A percentile compares a stretch with the other conserved stretches of the same genome.
Evolutionary conservation across 2,329 filamentous ascomycete genomes (phyloP).

Genomic region (Parafenestella ontariensis): DNA sequence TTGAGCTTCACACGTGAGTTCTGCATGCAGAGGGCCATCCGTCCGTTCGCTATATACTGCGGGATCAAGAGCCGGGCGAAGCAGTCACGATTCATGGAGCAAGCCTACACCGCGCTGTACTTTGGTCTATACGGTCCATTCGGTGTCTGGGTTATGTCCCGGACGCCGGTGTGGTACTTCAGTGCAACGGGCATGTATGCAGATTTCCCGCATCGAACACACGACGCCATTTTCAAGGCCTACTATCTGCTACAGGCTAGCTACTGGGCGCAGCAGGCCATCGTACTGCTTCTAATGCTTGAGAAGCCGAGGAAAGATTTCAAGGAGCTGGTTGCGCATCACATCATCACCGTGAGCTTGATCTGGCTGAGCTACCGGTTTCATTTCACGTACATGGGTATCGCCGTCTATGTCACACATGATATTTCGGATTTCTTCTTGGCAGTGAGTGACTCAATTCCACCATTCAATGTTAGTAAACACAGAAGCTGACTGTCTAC

Average conservation of each 20-base stretch:
- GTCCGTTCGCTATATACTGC: constrained; percentile 73
- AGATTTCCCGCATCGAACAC: constrained; percentile 80
- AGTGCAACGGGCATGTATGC: constrained; percentile 92
- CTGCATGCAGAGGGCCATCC: constrained; percentile 88
- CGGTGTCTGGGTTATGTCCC: constrained; percentile 88
- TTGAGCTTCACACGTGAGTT: constrained; percentile 95
- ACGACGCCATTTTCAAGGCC: constrained; percentile 85
- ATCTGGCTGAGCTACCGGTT: constrained; percentile 91
- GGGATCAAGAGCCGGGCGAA: constrained; percentile 78
- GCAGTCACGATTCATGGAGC: constrained; percentile 93
- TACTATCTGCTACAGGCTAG: constrained; percentile 95
- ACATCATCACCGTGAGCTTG: constrained; percentile 84
- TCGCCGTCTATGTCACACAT: constrained; percentile 93
- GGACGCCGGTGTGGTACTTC: constrained; percentile 95
- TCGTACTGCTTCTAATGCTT: constrained; percentile 83
- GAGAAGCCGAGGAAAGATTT: constrained; percentile 96
- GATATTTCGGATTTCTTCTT: constrained; percentile 97
- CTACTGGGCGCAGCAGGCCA: constrained; percentile 94
- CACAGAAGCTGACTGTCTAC: neutral
- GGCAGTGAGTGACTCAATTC: constrained; percentile 66
- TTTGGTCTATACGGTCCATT: constrained; percentile 82
- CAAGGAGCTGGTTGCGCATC: constrained; percentile 89
- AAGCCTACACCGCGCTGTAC: constrained; percentile 92
- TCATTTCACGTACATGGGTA: constrained; percentile 94
- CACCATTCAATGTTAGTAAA: neutral